Conservation (phyloP, 257 asterid species). For the Fraxinus americana region DNA sequence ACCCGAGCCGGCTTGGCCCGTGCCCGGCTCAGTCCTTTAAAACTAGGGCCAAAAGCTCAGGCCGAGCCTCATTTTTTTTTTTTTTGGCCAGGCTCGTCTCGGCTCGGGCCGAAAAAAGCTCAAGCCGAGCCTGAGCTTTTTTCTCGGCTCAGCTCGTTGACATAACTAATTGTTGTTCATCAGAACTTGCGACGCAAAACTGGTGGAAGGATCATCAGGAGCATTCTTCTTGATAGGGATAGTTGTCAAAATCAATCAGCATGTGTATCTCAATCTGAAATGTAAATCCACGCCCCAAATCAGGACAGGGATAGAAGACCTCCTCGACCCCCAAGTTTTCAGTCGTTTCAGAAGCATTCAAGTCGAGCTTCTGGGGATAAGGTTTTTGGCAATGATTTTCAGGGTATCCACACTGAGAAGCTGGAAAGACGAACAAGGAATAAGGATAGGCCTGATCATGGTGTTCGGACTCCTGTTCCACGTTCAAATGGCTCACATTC, state of each 20-base stretch:
- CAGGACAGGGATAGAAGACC: conserved; percentile 75
- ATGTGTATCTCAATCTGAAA: conserved; percentile 50
- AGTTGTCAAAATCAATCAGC: conserved; percentile 52
- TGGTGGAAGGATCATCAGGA: conserved; percentile 77
- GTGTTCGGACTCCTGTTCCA: conserved; percentile 87
- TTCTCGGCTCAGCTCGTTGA: no score
- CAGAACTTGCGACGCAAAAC: conserved; percentile 79
- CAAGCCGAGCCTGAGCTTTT: no score
- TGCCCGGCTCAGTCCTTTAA: no score
- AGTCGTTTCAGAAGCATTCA: conserved; percentile 54
- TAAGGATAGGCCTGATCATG: conserved; percentile 93
- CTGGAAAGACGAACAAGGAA: conserved; percentile 69
- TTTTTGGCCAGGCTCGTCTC: no score
- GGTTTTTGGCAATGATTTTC: conserved; percentile 43
- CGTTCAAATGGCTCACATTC: conserved; percentile 75
- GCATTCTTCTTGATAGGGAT: conserved; percentile 71
- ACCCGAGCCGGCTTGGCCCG: no score
- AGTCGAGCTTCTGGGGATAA: conserved; percentile 61
- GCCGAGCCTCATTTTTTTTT: no score
- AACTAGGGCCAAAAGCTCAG: no score
- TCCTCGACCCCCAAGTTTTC: conserved; percentile 68
- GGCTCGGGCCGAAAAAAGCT: no score
- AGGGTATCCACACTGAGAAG: conserved; percentile 45
- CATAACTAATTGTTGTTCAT: conserved; percentile 7
- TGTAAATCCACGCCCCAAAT: conserved; percentile 37